Evolutionary conservation across 148 eudicot species (phyloP).

Genomic region (Rhododendron williamsianum): DNA sequence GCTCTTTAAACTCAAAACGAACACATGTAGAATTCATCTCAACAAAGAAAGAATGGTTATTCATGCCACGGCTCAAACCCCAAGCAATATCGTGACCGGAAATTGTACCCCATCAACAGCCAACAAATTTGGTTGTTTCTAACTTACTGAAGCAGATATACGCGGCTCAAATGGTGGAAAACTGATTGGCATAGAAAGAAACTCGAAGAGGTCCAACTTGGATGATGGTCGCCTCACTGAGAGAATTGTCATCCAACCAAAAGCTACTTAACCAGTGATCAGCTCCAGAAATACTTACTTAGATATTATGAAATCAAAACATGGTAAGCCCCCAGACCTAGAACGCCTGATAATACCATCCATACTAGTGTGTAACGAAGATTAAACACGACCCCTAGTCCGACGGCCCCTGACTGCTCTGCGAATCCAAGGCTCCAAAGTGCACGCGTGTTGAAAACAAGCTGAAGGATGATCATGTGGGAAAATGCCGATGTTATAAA

Average conservation of each 20-base stretch:
- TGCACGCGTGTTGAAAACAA: slow-evolving; percentile 88
- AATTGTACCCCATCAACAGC: slow-evolving; percentile 66
- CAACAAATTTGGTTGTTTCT: slow-evolving; percentile 90
- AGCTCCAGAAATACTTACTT: slow-evolving; percentile 52
- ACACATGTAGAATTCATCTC: slow-evolving; percentile 55
- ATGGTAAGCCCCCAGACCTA: slow-evolving; percentile 60
- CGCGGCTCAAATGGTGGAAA: slow-evolving; percentile 48
- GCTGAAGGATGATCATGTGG: slow-evolving; percentile 77
- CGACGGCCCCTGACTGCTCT: slow-evolving; percentile 58
- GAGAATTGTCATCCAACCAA: slow-evolving; percentile 90
- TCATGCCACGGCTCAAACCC: slow-evolving; percentile 88
- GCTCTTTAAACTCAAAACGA: slow-evolving; percentile 64
- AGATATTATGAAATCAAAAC: slow-evolving; percentile 36
- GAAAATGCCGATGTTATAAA: slow-evolving; percentile 83
- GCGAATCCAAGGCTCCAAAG: slow-evolving; percentile 92
- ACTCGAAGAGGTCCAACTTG: slow-evolving; percentile 62
- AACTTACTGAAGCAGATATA: slow-evolving; percentile 47
- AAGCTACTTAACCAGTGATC: slow-evolving; percentile 88
- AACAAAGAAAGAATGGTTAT: slow-evolving; percentile 55
- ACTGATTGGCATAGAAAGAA: no score
- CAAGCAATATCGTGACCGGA: slow-evolving; percentile 77
- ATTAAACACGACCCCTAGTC: slow-evolving; percentile 63
- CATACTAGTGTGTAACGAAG: slow-evolving; percentile 71
- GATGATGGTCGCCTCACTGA: slow-evolving; percentile 58
- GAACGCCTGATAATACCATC: slow-evolving; percentile 55